These are phyloP conservation scores for Chaetomium tenue DNA, from an alignment of 495 filamentous ascomycete species.

Conservation along the genomic window DNA sequence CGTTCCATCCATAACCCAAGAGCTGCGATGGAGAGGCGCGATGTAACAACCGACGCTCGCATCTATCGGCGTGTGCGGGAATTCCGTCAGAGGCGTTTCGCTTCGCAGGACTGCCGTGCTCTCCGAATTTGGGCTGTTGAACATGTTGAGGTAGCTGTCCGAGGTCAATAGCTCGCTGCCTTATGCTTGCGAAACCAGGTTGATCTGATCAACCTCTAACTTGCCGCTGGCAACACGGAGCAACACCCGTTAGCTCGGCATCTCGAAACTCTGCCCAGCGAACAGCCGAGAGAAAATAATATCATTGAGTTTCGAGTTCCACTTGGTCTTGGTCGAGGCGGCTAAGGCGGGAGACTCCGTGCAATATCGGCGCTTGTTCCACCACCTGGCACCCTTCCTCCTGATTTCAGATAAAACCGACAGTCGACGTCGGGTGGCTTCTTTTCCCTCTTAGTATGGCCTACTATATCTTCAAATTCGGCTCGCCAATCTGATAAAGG, in stretches of 20 bases:
- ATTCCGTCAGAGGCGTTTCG: conserved; percentile 17
- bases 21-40: conserved; percentile 36
- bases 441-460: neutral
- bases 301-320: neutral
- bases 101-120: conserved; percentile 4
- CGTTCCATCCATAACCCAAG: conserved; percentile 35
- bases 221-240: too few species aligned
- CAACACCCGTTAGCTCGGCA: too few species aligned
- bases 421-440: neutral
- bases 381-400: neutral
- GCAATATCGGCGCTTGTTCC: neutral
- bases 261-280: neutral
- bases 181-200: neutral
- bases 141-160: neutral
- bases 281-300: neutral
- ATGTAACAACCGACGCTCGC: conserved; percentile 31
- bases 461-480: neutral
- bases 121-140: neutral
- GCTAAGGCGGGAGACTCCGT: neutral
- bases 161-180: too few species aligned
- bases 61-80: neutral
- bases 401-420: neutral
- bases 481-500: conserved; percentile 16
- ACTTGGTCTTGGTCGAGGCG: neutral
- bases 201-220: neutral